phyloP scores from a whole-genome alignment of 441 rosid species.

The Erysimum cheiri region DNA sequence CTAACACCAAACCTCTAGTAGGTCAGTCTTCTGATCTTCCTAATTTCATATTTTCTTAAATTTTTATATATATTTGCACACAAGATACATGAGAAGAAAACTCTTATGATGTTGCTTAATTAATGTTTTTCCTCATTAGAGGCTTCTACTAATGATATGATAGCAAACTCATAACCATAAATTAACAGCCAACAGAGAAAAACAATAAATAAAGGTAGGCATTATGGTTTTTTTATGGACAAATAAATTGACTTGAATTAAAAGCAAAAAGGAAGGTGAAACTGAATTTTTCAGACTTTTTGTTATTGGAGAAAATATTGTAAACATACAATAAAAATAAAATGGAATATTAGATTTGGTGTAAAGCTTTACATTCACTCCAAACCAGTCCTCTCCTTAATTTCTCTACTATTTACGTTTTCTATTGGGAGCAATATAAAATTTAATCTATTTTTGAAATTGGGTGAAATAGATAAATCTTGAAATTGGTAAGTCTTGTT shows the following conservation, averaged over 20 bases:
- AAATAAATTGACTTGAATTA: constrained; percentile 39
- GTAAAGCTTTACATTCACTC: constrained; percentile 43
- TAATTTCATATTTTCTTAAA: constrained; percentile 29
- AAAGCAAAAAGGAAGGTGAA: constrained; percentile 50
- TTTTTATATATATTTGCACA: constrained; percentile 20
- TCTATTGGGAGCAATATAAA: constrained; percentile 9
- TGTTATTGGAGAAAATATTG: constrained; percentile 11
- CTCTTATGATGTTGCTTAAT: constrained; percentile 38
- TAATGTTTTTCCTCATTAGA: constrained; percentile 26
- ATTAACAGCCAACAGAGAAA: constrained; percentile 22
- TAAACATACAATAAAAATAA: constrained; percentile 4
- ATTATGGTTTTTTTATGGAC: constrained; percentile 25
- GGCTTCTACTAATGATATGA: constrained; percentile 35
- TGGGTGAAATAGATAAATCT: constrained; percentile 16
- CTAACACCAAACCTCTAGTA: constrained; percentile 42
- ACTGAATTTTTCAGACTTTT: constrained; percentile 38
- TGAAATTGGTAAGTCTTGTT: constrained; percentile 7
- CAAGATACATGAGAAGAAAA: constrained; percentile 27
- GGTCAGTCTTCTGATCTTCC: constrained; percentile 33
- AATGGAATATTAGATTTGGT: constrained; percentile 38
- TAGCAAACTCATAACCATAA: constrained; percentile 38
- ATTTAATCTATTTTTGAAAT: not conserved
- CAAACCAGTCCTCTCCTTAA: constrained; percentile 8
- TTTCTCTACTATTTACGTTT: constrained; percentile 41
- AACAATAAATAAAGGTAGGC: constrained; percentile 19